phyloP scores from a whole-genome alignment of 2,329 filamentous ascomycete species.

The Tolypocladium endophyticum region DNA sequence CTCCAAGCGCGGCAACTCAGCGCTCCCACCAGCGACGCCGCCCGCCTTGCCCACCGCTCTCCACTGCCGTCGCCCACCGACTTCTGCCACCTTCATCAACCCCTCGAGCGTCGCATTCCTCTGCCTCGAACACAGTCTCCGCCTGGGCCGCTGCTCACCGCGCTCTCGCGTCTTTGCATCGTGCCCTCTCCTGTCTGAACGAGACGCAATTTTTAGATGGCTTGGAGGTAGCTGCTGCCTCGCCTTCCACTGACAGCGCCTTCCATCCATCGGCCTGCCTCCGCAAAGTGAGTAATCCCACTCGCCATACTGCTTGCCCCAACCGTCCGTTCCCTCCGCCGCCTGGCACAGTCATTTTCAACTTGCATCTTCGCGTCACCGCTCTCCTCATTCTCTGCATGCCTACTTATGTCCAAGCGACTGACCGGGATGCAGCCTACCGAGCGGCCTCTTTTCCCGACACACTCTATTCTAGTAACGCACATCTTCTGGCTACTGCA shows the following conservation, averaged over 20 bases:
- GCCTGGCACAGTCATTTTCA: constrained; percentile 1
- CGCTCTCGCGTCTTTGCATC: background rate
- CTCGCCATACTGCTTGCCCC: background rate
- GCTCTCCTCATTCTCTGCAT: background rate
- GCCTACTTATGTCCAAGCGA: background rate
- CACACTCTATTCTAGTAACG: background rate
- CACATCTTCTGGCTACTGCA: background rate
- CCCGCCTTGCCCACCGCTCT: background rate
- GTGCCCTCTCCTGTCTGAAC: background rate
- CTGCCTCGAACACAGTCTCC: background rate
- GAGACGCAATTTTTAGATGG: constrained; percentile 9
- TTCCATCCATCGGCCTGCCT: background rate
- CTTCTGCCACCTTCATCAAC: background rate
- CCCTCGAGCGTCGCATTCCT: constrained; percentile 1
- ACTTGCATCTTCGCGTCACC: background rate
- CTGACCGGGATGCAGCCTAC: background rate
- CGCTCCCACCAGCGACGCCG: background rate
- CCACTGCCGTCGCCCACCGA: background rate
- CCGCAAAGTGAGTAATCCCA: background rate
- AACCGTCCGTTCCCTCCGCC: constrained; percentile 5
- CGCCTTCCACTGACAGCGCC: background rate
- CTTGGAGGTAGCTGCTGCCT: constrained; percentile 8
- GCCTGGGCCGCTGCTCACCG: background rate
- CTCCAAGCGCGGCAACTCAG: background rate
- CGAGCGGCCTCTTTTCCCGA: background rate